Evolutionary conservation across 1,284 basidiomycete genomes (phyloP), one percentile per base, ranked within the genome.

Genomic region (Trichosporon sp.): DNA sequence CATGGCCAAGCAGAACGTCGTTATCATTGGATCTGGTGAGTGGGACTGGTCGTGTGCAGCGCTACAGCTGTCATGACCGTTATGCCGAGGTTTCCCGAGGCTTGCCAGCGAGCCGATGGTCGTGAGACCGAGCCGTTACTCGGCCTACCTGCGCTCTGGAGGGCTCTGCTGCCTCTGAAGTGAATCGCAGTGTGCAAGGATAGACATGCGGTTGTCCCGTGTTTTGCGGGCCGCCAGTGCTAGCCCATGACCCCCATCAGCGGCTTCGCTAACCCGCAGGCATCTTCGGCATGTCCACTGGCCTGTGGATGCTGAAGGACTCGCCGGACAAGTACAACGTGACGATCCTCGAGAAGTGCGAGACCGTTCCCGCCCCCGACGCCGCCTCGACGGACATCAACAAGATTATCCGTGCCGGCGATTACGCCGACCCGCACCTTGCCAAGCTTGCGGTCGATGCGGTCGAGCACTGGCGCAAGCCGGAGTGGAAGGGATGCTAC

Each of bases 401-500:
- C 49, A 54, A 54, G 75, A 80, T 81, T 66, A 70, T 80, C 52
- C 73, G 80, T 33, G 74, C 73, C 1, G 77, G 77, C 2, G 80
- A 81, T 61, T 81, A 81, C 62, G 77, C 74, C 52, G 78, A 80
- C 64, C 71, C 70, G 8, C 56, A 63, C 25, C 66, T 75, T 9
- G 72, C 80, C 2, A 61, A 64, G 27, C 70, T 81, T 9, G 75
- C 76, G 14, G 67, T 79, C n/a, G 78, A 80, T 10, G 79, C 79
- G 2, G 69, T 81, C 31, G 67, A 73, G n/a, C 67, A 73, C 58
- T 81, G 80, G 80, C 69, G 71, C 25, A 70, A 71, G 60, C 78
- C 79, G 25, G 78, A 84, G 70, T 94, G 89, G 89, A 84, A 85
- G 36, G 85, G 87, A 61, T 85, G 84, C 57, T 95, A 93, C 79